Conservation (phyloP, 768 basidiomycete species). For the Suillus variegatus region DNA sequence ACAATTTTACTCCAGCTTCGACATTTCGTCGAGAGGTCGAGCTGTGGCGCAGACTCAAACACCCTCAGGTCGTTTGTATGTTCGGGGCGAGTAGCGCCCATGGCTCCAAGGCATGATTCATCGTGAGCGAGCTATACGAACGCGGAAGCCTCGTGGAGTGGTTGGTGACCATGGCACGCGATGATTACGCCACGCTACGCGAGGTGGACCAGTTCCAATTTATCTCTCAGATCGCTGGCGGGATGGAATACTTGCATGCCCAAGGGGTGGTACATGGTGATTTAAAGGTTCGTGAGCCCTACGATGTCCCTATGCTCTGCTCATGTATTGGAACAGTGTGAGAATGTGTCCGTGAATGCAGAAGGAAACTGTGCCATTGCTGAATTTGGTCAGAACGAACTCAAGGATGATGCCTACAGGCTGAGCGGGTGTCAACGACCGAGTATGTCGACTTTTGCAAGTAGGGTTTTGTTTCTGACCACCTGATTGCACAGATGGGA, state of each 20-base stretch:
- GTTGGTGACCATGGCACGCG: slow-evolving; percentile 39
- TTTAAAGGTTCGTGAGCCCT: slow-evolving; percentile 56
- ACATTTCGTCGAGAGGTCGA: slow-evolving; percentile 71
- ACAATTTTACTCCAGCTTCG: slow-evolving; percentile 56
- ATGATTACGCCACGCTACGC: neutral
- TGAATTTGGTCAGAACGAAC: slow-evolving; percentile 83
- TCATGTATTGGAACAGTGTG: slow-evolving; percentile 42
- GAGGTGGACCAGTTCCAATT: slow-evolving; percentile 50
- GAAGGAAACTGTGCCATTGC: slow-evolving; percentile 67
- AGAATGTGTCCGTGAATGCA: slow-evolving; percentile 78
- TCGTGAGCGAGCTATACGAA: slow-evolving; percentile 72
- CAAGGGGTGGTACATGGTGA: slow-evolving; percentile 77
- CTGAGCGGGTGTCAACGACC: slow-evolving; percentile 53
- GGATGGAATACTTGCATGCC: slow-evolving; percentile 79
- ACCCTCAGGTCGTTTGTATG: slow-evolving; percentile 71
- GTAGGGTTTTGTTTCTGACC: slow-evolving; percentile 3
- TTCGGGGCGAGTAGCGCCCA: slow-evolving; percentile 76
- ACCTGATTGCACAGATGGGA: slow-evolving; percentile 46
- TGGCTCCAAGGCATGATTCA: slow-evolving; percentile 74
- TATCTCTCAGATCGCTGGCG: slow-evolving; percentile 74
- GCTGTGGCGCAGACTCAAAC: slow-evolving; percentile 70
- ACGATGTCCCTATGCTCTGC: neutral
- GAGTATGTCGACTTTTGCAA: slow-evolving; percentile 37
- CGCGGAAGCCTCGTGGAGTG: slow-evolving; percentile 65
- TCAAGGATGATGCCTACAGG: slow-evolving; percentile 70